phyloP scores from a whole-genome alignment of 73 alveolate genomes.

The Stentor coeruleus region DNA sequence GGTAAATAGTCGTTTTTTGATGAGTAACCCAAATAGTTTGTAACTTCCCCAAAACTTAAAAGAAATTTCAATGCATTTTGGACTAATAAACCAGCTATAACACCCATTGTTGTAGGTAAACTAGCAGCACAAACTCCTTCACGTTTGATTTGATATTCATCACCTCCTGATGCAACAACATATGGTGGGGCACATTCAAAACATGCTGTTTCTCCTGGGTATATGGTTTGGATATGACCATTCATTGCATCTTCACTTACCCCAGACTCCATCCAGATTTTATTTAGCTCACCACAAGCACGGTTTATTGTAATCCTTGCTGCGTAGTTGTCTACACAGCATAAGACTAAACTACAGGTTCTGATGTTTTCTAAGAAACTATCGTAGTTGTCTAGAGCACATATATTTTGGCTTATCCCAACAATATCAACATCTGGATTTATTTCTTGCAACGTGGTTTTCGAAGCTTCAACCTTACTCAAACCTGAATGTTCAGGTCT shows the following conservation, averaged over 20 bases:
- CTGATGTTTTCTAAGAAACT: neutral
- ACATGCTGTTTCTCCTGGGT: slow-evolving; percentile 88
- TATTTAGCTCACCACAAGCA: slow-evolving; percentile 81
- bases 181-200: slow-evolving; percentile 99
- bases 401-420: slow-evolving; percentile 42
- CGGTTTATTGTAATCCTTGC: slow-evolving; percentile 97
- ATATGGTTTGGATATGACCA: slow-evolving; percentile 87
- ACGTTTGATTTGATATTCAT: slow-evolving; percentile 91
- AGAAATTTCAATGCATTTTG: slow-evolving; percentile 84
- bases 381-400: slow-evolving; percentile 14
- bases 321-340: slow-evolving; percentile 98
- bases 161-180: slow-evolving; percentile 92
- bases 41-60: slow-evolving; percentile 83
- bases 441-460: slow-evolving; percentile 83
- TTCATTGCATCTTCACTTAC: slow-evolving; percentile 98
- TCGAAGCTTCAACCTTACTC: slow-evolving; percentile 97
- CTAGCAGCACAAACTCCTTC: slow-evolving; percentile 99
- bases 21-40: slow-evolving; percentile 82
- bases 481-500: slow-evolving; percentile 75
- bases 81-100: slow-evolving; percentile 92
- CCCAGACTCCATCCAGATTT: slow-evolving; percentile 90
- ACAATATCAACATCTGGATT: slow-evolving; percentile 97
- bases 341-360: slow-evolving; percentile 51
- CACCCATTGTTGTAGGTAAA: slow-evolving; percentile 99
- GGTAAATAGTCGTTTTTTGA: slow-evolving; percentile 88